A percentile compares a stretch with the other conserved stretches of the same genome.
Conservation (phyloP, 768 basidiomycete genomes). For the Pulveroboletus sp. region DNA sequence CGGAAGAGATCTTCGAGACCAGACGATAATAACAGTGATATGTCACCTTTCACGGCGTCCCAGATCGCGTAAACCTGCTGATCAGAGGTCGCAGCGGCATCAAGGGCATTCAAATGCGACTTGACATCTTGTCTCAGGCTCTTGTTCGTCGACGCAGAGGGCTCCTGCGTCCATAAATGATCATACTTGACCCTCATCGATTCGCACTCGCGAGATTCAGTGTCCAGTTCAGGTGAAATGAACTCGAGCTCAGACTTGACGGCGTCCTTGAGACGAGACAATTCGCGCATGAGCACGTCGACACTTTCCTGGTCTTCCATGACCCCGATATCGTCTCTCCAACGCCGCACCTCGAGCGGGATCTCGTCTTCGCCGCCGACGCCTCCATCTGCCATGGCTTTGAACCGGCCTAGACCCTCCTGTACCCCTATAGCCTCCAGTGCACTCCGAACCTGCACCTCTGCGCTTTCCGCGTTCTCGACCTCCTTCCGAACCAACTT, state of each 20-base stretch:
- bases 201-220: conserved; percentile 86
- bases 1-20: conserved; percentile 61
- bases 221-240: conserved; percentile 65
- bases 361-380: conserved; percentile 62
- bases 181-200: conserved; percentile 82
- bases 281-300: conserved; percentile 55
- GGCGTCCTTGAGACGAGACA: conserved; percentile 53
- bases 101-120: conserved; percentile 63
- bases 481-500: conserved; percentile 87
- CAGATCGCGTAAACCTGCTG: conserved; percentile 69
- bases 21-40: conserved; percentile 56
- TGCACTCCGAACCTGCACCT: conserved; percentile 73
- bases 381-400: conserved; percentile 64
- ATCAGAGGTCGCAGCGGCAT: conserved; percentile 77
- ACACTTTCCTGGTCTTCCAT: conserved; percentile 68
- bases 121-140: conserved; percentile 74
- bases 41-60: conserved; percentile 63
- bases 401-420: conserved; percentile 62
- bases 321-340: conserved; percentile 68
- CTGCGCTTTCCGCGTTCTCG: conserved; percentile 80
- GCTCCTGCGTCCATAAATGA: conserved; percentile 82
- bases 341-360: conserved; percentile 64
- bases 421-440: conserved; percentile 82
- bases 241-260: conserved; percentile 61
- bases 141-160: conserved; percentile 71